phyloP scores from a whole-genome alignment of 768 basidiomycete genomes.

The Russula lepida region DNA sequence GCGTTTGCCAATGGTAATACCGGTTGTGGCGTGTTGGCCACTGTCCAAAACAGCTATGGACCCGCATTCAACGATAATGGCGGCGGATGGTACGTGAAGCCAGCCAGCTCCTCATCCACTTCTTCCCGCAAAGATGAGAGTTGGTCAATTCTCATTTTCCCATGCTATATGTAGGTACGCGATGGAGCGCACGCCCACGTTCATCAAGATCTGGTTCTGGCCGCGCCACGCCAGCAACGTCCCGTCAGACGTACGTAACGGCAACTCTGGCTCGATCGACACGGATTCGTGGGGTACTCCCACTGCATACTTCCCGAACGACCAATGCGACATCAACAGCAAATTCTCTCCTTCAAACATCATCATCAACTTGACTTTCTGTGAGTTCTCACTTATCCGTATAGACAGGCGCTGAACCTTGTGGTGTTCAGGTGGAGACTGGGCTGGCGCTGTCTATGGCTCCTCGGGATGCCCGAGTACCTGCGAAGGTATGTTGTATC shows the following conservation, averaged over 20 bases:
- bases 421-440: slow-evolving; percentile 34
- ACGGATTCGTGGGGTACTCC: slow-evolving; percentile 54
- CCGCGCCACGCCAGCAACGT: slow-evolving; percentile 37
- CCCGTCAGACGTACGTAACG: slow-evolving; percentile 40
- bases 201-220: slow-evolving; percentile 71
- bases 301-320: slow-evolving; percentile 51
- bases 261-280: slow-evolving; percentile 37
- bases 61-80: slow-evolving; percentile 49
- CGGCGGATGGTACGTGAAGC: slow-evolving; percentile 48
- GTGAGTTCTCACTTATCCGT: slow-evolving; percentile 32
- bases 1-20: slow-evolving; percentile 39
- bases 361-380: slow-evolving; percentile 62
- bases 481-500: slow-evolving; percentile 37
- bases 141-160: neutral
- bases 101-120: neutral
- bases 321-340: slow-evolving; percentile 45
- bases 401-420: neutral
- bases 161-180: slow-evolving; percentile 42
- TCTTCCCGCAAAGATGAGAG: neutral
- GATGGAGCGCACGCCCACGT: slow-evolving; percentile 46
- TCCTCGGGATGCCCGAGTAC: slow-evolving; percentile 44
- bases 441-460: slow-evolving; percentile 43
- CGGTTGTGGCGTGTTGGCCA: slow-evolving; percentile 45
- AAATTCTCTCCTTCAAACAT: slow-evolving; percentile 54
- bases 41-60: slow-evolving; percentile 41